phyloP scores from a whole-genome alignment of 2,329 filamentous ascomycete genomes.

The Metarhizium album region DNA sequence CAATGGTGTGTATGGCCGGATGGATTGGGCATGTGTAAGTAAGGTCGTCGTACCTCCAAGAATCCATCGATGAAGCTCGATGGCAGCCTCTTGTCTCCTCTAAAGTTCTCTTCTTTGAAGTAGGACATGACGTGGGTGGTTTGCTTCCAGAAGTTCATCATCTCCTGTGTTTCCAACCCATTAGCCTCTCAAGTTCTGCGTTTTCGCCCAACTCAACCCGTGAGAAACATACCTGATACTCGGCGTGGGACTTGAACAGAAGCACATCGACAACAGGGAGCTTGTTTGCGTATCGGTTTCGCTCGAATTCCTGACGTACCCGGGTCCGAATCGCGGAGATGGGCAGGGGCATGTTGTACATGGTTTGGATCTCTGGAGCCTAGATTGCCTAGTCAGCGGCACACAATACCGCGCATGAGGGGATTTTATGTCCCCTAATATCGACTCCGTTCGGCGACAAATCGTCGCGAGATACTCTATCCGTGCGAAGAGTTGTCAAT shows the following conservation, averaged over 20 bases:
- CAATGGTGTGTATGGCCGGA: not conserved
- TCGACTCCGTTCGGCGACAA: not conserved
- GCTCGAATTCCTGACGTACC: constrained; percentile 93
- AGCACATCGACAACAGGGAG: constrained; percentile 80
- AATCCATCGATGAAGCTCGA: constrained; percentile 90
- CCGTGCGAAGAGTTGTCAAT: not conserved
- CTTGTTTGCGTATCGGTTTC: constrained; percentile 87
- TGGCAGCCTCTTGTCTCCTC: constrained; percentile 70
- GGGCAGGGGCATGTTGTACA: constrained; percentile 90
- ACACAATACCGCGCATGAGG: not conserved
- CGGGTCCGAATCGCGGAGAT: constrained; percentile 82
- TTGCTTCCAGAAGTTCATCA: constrained; percentile 99
- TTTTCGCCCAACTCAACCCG: not conserved
- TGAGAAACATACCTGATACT: constrained; percentile 68
- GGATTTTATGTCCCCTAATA: not conserved
- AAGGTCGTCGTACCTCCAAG: constrained; percentile 64
- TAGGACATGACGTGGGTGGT: constrained; percentile 92
- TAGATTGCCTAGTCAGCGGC: constrained; percentile 27
- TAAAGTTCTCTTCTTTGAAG: constrained; percentile 73
- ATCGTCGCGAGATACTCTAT: not conserved
- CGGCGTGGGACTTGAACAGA: constrained; percentile 79
- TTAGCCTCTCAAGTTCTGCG: not conserved
- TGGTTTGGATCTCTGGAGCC: constrained; percentile 93
- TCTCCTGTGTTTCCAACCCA: constrained; percentile 54
- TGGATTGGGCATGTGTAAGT: not conserved